phyloP scores from a whole-genome alignment of 1,284 basidiomycete genomes.

The Heliocybe sulcata region DNA sequence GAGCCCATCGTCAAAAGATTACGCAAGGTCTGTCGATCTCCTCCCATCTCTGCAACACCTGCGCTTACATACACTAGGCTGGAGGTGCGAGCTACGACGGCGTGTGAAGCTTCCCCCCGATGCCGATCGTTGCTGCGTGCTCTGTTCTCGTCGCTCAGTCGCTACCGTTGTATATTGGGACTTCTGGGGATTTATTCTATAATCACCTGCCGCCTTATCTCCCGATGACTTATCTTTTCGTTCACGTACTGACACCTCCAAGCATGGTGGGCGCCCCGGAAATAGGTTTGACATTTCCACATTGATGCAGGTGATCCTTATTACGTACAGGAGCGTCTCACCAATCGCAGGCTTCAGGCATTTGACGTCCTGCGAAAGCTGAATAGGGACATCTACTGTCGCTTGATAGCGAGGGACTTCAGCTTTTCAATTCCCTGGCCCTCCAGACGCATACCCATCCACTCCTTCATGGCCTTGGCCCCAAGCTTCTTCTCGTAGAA shows the following conservation, averaged over 20 bases:
- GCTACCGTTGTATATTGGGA: not conserved
- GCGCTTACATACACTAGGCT: conserved; percentile 35
- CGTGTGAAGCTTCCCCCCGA: conserved; percentile 32
- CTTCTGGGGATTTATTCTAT: not conserved
- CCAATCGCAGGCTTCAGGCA: too few relatives aligned
- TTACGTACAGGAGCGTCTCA: not conserved
- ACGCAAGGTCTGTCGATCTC: conserved; percentile 52
- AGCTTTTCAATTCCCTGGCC: conserved; percentile 61
- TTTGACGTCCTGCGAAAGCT: too few relatives aligned
- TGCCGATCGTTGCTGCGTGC: not conserved
- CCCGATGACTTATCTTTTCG: not conserved
- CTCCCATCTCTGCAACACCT: conserved; percentile 3
- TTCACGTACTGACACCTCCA: not conserved
- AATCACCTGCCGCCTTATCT: not conserved
- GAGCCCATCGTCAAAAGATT: conserved; percentile 67
- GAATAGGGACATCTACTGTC: not conserved
- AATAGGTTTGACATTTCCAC: not conserved
- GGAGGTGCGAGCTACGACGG: conserved; percentile 81
- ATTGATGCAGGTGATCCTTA: not conserved
- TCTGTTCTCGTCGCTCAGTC: conserved; percentile 2
- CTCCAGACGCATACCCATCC: conserved; percentile 87
- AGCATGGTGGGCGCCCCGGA: not conserved
- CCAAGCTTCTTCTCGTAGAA: conserved; percentile 82
- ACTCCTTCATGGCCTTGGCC: conserved; percentile 73
- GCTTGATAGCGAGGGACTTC: conserved; percentile 30